A percentile compares a stretch with the other conserved stretches of the same genome.
These are phyloP conservation scores for Ganoderma leucocontextum DNA, from an alignment of 1,284 basidiomycete species.

Conservation along the genomic window DNA sequence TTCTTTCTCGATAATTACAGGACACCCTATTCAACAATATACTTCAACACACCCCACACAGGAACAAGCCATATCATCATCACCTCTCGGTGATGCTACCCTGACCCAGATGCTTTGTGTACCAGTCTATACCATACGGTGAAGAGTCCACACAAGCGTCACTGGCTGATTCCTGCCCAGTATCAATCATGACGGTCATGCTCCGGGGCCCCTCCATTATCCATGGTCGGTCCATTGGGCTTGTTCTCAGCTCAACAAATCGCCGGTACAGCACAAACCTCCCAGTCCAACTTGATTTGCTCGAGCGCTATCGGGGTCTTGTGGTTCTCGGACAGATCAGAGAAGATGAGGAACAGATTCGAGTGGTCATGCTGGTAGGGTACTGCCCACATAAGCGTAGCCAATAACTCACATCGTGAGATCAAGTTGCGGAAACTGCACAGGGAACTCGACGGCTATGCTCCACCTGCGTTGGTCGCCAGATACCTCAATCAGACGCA, in stretches of 20 bases:
- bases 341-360: slow-evolving; percentile 72
- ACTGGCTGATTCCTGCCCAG: not conserved
- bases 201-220: not conserved
- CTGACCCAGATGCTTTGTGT: not conserved
- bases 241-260: not conserved
- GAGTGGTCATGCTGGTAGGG: slow-evolving; percentile 66
- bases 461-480: slow-evolving; percentile 50
- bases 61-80: not conserved
- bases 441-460: slow-evolving; percentile 56
- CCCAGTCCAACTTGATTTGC: slow-evolving; percentile 38
- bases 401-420: not conserved
- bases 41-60: not conserved
- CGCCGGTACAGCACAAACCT: slow-evolving; percentile 17
- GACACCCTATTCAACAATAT: too few species aligned
- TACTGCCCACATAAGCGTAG: not conserved
- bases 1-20: too few species aligned
- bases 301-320: slow-evolving; percentile 41
- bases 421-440: slow-evolving; percentile 56
- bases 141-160: not conserved
- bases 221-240: not conserved
- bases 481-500: slow-evolving; percentile 38
- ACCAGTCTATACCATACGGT: not conserved
- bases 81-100: too few species aligned
- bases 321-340: slow-evolving; percentile 55
- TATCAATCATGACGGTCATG: not conserved